Evolutionary conservation across 2,329 filamentous ascomycete species (phyloP).

Genomic region (Alternaria ventricosa): DNA sequence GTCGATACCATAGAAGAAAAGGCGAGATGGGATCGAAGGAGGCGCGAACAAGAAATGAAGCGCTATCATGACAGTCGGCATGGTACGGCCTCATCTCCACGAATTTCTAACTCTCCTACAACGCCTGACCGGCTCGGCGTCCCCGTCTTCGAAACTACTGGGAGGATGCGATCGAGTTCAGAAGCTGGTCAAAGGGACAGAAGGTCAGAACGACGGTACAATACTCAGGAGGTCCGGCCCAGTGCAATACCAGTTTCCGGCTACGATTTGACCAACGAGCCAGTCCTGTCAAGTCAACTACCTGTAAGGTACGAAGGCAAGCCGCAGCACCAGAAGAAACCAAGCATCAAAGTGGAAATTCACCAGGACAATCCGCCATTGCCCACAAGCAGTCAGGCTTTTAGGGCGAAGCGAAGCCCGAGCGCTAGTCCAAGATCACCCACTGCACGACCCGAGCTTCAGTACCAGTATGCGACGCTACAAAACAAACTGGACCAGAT

Average conservation of each 20-base stretch:
- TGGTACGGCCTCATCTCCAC: background rate
- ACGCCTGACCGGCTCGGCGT: conserved; percentile 29
- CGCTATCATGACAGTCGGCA: conserved; percentile 23
- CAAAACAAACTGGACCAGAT: conserved; percentile 27
- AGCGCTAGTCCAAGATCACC: conserved; percentile 25
- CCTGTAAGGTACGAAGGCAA: conserved; percentile 3
- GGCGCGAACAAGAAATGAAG: conserved; percentile 31
- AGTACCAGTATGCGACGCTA: conserved; percentile 25
- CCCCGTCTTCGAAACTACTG: conserved; percentile 22
- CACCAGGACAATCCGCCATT: conserved; percentile 21
- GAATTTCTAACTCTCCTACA: conserved; percentile 3
- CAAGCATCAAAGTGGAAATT: conserved; percentile 34
- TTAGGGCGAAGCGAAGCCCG: conserved; percentile 18
- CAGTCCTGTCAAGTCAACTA: conserved; percentile 12
- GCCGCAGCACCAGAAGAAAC: conserved; percentile 13
- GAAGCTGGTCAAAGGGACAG: conserved; percentile 6
- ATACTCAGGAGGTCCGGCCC: conserved; percentile 25
- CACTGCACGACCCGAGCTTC: conserved; percentile 22
- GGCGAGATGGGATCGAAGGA: conserved; percentile 20
- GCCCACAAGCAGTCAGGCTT: background rate
- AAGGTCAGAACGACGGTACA: conserved; percentile 13
- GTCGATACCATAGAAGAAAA: conserved; percentile 32
- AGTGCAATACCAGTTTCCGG: conserved; percentile 6
- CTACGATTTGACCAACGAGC: conserved; percentile 15
- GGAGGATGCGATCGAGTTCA: conserved; percentile 18